phyloP scores from a whole-genome alignment of 345 rosid species.

The Barbarea vulgaris region DNA sequence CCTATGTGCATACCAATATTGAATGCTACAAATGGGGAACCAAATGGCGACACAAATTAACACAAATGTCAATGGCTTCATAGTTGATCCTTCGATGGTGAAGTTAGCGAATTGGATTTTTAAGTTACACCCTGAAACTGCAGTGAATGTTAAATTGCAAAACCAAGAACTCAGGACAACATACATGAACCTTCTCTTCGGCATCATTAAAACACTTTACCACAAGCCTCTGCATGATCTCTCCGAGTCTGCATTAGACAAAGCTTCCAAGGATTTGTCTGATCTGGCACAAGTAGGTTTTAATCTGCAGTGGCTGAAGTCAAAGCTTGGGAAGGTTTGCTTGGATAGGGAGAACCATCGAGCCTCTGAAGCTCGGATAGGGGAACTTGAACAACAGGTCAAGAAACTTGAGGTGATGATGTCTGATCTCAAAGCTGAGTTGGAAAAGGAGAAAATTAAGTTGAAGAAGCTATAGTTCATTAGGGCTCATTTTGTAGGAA shows the following conservation, averaged over 20 bases:
- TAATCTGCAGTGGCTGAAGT: neutral
- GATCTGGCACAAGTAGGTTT: neutral
- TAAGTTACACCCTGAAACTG: neutral
- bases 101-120: neutral
- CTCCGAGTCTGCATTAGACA: neutral
- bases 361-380: neutral
- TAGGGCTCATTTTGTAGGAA: neutral
- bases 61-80: neutral
- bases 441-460: constrained; percentile 1
- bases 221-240: neutral
- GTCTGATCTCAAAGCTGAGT: constrained; percentile 6
- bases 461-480: neutral
- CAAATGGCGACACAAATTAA: neutral
- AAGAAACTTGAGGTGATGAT: constrained; percentile 7
- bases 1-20: neutral
- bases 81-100: neutral
- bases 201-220: neutral
- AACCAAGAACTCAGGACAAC: neutral
- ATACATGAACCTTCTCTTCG: neutral
- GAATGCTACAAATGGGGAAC: neutral
- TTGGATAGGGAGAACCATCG: neutral
- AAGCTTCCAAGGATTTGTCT: neutral
- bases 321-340: neutral
- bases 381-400: neutral
- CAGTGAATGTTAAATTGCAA: neutral